Evolutionary conservation across 129 eudicot species (phyloP), one percentile per base, ranked within the genome.

Genomic region (Flaveria robusta): DNA sequence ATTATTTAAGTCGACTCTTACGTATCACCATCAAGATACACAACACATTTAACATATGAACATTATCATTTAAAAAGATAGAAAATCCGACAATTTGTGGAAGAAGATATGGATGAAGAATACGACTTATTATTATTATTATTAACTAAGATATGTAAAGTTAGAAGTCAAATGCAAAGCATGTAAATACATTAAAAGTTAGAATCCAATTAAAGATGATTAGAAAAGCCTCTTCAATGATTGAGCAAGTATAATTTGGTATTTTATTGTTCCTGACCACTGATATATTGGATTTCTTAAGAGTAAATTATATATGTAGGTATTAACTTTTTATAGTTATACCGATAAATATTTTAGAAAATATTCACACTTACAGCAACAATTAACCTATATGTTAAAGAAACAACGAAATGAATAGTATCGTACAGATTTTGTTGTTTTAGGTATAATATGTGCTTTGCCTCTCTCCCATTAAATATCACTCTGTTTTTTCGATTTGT

Each of bases 11-110:
- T 23, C 62, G 26, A n/a, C 31, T 23, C 18, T 24, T 59, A 23
- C 66, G 34, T 24, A 12, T 24, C 66, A 59, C 24, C 39, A 59
- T 59, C 66, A 59, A 24, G 9, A 24, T 59, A 59, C 39, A 27
- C 66, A 27, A 59, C 65, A 58, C n/a, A 59, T 59, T 24, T 59
- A 59, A 24, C 66, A 59, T 59, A 11, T 59, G 66, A 59, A 59
- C 66, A 59, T 59, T 7, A 9, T 59, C 34, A 59, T 23, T 59
- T 59, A 59, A 59, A 59, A 59, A 24, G 37, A 59, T 3, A 24
- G 2, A 59, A 59, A 59, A 59, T 59, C 66, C 37, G 39, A 23
- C 66, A 59, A 59, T 4, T 11, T 59, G n/a, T 59, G 66, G 66
- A 59, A 59, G 66, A 59, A 23, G 66, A 59, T 59, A 59, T 59